Evolutionary conservation across 768 basidiomycete species (phyloP), one percentile per base, ranked within the genome.

Genomic region (Leccinum aurantiacum): DNA sequence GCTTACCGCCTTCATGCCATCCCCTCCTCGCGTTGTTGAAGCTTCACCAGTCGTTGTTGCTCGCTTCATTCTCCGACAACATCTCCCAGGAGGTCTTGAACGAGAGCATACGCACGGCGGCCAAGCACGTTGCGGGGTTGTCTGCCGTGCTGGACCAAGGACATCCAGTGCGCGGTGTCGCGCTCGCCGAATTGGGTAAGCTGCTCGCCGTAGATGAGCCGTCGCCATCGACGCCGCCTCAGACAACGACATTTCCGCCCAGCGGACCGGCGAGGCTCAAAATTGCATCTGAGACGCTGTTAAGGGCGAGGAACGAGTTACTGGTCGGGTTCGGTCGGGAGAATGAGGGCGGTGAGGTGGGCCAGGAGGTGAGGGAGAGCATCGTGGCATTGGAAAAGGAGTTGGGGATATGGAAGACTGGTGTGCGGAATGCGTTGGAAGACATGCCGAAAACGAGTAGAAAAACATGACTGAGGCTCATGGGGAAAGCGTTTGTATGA

Each of bases 181-280:
- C 89, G 4, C 75, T 88, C 8, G 86, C 88, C 3, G 93, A 95
- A 70, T 78, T 92, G 6, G 93, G 90, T 0, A 95, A 93, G 74
- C 75, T 94, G 7, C 78, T 95, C 6, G 84, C 84, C 0, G 88
- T 93, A 0, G 90, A 93, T 65, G 91, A 93, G 68, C 87, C 86
- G 0, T 71, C 74, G 3, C 82, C 85, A 2, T 60, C 64, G 14
- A 48, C 62, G 65, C 17, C 68, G 35, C 19, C 60, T 29, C 46
- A 61, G 27, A 61, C 58, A 13, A 58, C 65, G 15, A 41, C 69
- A 0, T 91, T 86, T 69, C 90, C 88, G 4, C 91, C 90, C 0
- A 86, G 83, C 4, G 90, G 89, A 1, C 79, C 84, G 3, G 70
- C 77, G 22, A 80, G 91, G 22, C 76, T 94, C 27, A 80, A 79